Evolutionary conservation across 129 eudicot genomes (phyloP), one percentile per base, ranked within the genome.

Genomic region (Arctium minus): DNA sequence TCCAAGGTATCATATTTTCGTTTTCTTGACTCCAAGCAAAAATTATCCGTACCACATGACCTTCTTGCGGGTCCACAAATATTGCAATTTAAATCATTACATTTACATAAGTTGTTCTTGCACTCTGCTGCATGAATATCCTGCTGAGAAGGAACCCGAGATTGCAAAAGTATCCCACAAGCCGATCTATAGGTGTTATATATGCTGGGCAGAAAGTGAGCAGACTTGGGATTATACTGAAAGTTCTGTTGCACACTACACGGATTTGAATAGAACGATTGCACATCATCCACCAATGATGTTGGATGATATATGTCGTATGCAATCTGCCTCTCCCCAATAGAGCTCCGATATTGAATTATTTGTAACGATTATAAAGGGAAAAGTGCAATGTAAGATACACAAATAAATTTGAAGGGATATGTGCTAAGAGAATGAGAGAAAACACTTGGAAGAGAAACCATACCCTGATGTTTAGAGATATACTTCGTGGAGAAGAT

Each of bases 21-120:
- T 70, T 80, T 83, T 72, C 82, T 77, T 75, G 79, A 79, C 40
- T 56, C 77, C 33, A 67, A 50, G 15, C 7, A 64, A 39, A 72
- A 62, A 68, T 80, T 32, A 79, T 30, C 70, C 35, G 32, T 76
- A 82, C 72, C 40, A 74, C 36, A n/a, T 44, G 53, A 29, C 50
- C 60, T 50, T 50, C 42, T 71, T 32, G 73, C 84, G 32, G 92
- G 86, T 29, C 80, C 81, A 60, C 97, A 90, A 22, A 88, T 35
- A 37, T 1, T 62, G 78, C 92, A 89, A 39, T 36, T 40, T 13
- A 81, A 30, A 77, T 68, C 64, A 42, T 37, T 31, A 75, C 92
- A 92, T 48, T 84, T 75, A 38, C 90, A 88, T 72, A 11, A 60
- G 38, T 46, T 46, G 33, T 70, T 74, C 6, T 11, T 27, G 80